These are phyloP conservation scores for Cyberlindnera suaveolens DNA, from an alignment of 805 yeast species.

Conservation along the genomic window DNA sequence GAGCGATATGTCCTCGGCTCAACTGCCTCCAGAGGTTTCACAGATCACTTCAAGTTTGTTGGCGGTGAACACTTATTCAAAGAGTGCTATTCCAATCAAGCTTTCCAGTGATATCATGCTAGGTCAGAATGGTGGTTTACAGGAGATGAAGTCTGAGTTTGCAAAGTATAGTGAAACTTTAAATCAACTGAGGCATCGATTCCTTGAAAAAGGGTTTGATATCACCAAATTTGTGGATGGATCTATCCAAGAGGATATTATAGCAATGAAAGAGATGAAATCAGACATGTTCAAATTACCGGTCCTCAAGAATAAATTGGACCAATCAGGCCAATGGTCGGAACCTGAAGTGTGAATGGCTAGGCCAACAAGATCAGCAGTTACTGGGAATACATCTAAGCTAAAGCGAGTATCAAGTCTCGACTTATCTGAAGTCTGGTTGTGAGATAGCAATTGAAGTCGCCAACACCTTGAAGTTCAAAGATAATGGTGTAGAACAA, in stretches of 20 bases:
- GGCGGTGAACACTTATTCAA: conserved; percentile 29
- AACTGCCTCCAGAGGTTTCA: conserved; percentile 26
- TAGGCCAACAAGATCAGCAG: too few relatives aligned
- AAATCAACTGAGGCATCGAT: conserved; percentile 14
- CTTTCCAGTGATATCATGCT: conserved; percentile 28
- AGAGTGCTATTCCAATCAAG: conserved; percentile 35
- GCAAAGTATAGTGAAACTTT: conserved; percentile 5
- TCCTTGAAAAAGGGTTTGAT: conserved; percentile 4
- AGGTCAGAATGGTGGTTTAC: conserved; percentile 17
- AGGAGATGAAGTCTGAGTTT: conserved; percentile 22
- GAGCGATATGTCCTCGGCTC: conserved; percentile 16
- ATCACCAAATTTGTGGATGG: conserved; percentile 9
- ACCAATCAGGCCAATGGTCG: conserved; percentile 26
- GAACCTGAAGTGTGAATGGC: too few relatives aligned
- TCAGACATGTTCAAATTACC: conserved; percentile 7
- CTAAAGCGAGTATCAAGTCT: too few relatives aligned
- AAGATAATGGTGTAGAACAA: too few relatives aligned
- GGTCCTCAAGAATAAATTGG: conserved; percentile 18
- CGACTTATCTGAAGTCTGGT: too few relatives aligned
- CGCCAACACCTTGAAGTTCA: too few relatives aligned
- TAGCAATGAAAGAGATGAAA: conserved; percentile 16
- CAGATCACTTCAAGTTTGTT: conserved; percentile 26
- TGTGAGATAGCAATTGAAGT: too few relatives aligned
- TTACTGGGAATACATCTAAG: too few relatives aligned
- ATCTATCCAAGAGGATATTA: conserved; percentile 13